Percentiles rank a stretch among this genome's conserved stretches.
Conservation (phyloP, 176 grass and related monocot genomes). For the Ampelocalamus luodianensis region DNA sequence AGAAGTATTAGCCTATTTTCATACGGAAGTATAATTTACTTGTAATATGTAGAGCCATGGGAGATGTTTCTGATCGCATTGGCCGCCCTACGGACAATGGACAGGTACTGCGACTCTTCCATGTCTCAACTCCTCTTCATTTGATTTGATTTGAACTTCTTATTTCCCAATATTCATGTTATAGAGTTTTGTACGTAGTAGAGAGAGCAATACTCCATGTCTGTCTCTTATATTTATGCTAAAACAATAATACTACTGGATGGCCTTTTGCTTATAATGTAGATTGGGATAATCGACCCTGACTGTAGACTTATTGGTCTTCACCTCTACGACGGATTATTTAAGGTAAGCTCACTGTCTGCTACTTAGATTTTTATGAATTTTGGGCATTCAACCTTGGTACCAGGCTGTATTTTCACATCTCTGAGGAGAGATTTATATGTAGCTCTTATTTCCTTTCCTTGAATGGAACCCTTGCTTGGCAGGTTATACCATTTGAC, state of each 20-base stretch:
- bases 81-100: slow-evolving; percentile 97
- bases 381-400: slow-evolving; percentile 14
- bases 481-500: slow-evolving; percentile 98
- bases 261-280: slow-evolving; percentile 24
- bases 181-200: not conserved
- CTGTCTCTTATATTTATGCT: not conserved
- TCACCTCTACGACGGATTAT: slow-evolving; percentile 94
- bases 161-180: slow-evolving; percentile 7
- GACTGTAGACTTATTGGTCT: slow-evolving; percentile 95
- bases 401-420: not conserved
- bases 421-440: not conserved
- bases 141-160: not conserved
- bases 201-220: not conserved
- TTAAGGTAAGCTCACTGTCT: slow-evolving; percentile 65
- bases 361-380: slow-evolving; percentile 13
- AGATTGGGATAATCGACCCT: slow-evolving; percentile 97
- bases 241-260: not conserved
- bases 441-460: not conserved
- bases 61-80: slow-evolving; percentile 99
- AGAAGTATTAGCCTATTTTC: slow-evolving; percentile 7
- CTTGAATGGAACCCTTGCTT: slow-evolving; percentile 22
- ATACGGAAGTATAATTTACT: slow-evolving; percentile 30
- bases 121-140: not conserved
- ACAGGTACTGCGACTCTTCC: slow-evolving; percentile 57
- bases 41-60: slow-evolving; percentile 78